Evolutionary conservation across 768 basidiomycete genomes (phyloP).

Genomic region (Auricularia auricula-judae): DNA sequence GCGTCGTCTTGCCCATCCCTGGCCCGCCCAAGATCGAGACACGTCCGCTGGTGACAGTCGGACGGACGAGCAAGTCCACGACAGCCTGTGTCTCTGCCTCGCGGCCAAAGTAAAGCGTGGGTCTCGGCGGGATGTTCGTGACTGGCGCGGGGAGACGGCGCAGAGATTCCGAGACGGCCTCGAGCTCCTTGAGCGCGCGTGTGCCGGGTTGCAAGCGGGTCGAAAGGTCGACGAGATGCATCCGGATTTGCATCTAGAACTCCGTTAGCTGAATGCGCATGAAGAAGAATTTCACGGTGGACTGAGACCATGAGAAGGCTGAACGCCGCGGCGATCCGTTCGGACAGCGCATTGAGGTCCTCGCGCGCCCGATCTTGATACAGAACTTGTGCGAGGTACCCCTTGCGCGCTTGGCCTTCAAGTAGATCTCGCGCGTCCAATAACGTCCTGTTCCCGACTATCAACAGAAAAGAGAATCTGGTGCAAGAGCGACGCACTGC

Average conservation of each 20-base stretch:
- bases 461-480: background rate
- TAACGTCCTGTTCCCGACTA: background rate
- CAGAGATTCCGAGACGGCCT: background rate
- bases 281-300: background rate
- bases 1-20: conserved; percentile 30
- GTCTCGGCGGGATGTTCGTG: background rate
- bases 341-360: background rate
- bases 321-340: background rate
- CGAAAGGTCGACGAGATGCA: background rate
- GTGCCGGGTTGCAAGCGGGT: background rate
- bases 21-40: conserved; percentile 17
- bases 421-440: background rate
- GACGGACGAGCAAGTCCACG: background rate
- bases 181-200: background rate
- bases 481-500: background rate
- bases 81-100: background rate
- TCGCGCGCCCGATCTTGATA: background rate
- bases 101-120: background rate
- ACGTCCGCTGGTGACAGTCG: background rate
- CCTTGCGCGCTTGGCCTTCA: background rate
- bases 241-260: background rate
- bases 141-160: too few species aligned
- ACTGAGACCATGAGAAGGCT: background rate
- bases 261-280: background rate
- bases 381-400: background rate